Percentiles rank a stretch among this genome's conserved stretches.
Conservation (phyloP, 192 early-diverging fungal genomes). For the Mortierella hygrophila region DNA sequence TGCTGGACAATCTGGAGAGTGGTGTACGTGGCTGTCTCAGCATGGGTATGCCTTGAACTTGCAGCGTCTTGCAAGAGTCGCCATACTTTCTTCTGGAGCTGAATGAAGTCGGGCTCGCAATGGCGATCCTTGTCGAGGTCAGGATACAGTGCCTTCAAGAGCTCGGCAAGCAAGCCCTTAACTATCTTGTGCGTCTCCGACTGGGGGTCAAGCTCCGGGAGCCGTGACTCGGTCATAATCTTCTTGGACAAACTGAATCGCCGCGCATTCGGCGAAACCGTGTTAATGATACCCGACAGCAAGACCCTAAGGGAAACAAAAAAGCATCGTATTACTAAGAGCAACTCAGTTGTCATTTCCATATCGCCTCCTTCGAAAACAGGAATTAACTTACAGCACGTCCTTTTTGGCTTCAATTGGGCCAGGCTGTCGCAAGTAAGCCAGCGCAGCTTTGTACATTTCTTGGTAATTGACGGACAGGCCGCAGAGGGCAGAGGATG, state of each 20-base stretch:
- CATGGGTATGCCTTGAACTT: constrained; percentile 1
- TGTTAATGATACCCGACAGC: constrained; percentile 11
- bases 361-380: background rate
- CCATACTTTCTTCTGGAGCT: constrained; percentile 5
- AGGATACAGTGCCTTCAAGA: constrained; percentile 5
- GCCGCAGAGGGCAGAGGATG: background rate
- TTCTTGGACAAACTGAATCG: constrained; percentile 10
- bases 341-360: background rate
- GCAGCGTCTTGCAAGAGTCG: background rate
- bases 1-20: background rate
- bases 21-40: background rate
- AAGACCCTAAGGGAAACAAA: constrained; percentile 4
- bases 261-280: constrained; percentile 7
- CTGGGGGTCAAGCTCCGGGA: background rate
- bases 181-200: background rate
- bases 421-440: background rate
- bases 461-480: constrained; percentile 13
- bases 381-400: constrained; percentile 9
- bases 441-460: constrained; percentile 11
- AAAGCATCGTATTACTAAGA: constrained; percentile 13
- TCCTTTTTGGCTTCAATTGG: constrained; percentile 19
- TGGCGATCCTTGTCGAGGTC: background rate
- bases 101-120: background rate
- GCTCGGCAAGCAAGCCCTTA: background rate
- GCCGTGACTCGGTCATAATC: background rate